Percentiles rank a stretch among this genome's conserved stretches.
These are phyloP conservation scores for Gentiana straminea DNA, from an alignment of 257 asterid genomes.

Conservation along the genomic window DNA sequence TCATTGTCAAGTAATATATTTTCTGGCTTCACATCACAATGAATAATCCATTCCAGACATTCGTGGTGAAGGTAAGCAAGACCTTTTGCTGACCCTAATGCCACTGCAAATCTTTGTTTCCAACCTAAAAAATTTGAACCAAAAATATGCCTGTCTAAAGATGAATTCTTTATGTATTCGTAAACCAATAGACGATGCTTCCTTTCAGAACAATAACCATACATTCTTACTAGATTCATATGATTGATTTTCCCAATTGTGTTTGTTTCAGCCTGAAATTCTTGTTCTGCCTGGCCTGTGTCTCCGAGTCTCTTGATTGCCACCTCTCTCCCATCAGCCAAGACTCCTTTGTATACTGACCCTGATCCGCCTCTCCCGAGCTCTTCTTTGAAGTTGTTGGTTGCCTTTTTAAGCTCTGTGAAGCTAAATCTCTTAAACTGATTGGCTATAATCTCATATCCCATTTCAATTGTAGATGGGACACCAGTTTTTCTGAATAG, in stretches of 20 bases:
- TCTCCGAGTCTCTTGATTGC: conserved; percentile 26
- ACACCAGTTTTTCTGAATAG: conserved; percentile 6
- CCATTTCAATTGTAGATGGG: conserved; percentile 17
- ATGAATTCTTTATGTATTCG: conserved; percentile 22
- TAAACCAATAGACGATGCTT: conserved; percentile 20
- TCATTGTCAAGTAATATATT: conserved; percentile 28
- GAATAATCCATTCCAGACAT: conserved; percentile 37
- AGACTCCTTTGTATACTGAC: conserved; percentile 18
- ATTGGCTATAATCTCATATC: background rate
- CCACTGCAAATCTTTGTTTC: conserved; percentile 25
- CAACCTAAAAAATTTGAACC: conserved; percentile 14
- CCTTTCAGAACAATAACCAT: conserved; percentile 36
- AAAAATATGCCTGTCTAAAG: conserved; percentile 24
- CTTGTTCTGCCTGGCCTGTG: conserved; percentile 19
- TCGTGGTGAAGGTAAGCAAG: conserved; percentile 42
- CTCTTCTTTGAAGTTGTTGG: conserved; percentile 23
- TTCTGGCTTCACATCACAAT: conserved; percentile 44
- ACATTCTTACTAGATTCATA: conserved; percentile 31
- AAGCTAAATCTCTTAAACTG: conserved; percentile 19
- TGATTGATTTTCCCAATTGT: conserved; percentile 27
- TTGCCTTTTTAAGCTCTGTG: conserved; percentile 23
- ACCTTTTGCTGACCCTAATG: conserved; percentile 29
- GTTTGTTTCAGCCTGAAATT: conserved; percentile 29
- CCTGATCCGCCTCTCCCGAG: conserved; percentile 31
- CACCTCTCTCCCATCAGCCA: conserved; percentile 19